These are phyloP conservation scores for Ophidiomyces ophidiicola DNA, from an alignment of 2,329 filamentous ascomycete species.

Conservation along the genomic window DNA sequence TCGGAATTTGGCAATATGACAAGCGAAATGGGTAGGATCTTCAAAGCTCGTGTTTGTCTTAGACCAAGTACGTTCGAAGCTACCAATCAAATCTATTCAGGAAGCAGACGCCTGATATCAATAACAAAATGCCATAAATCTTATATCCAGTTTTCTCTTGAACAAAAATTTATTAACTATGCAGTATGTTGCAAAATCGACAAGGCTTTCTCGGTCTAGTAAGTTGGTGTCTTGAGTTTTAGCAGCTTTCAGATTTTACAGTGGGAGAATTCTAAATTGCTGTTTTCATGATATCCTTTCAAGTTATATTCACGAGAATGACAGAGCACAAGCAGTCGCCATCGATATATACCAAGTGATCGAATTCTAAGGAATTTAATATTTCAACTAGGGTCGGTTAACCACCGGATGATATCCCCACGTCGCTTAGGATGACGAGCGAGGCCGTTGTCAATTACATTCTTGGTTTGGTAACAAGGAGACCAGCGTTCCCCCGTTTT, in stretches of 20 bases:
- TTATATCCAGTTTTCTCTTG: slow-evolving; percentile 57
- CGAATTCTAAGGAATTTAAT: slow-evolving; percentile 23
- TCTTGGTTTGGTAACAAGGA: slow-evolving; percentile 54
- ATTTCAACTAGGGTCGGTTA: slow-evolving; percentile 20
- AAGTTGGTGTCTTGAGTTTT: slow-evolving; percentile 35
- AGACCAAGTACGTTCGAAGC: too few relatives aligned
- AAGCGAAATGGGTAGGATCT: too few relatives aligned
- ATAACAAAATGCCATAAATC: too few relatives aligned
- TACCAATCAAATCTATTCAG: too few relatives aligned
- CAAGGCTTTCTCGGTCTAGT: slow-evolving; percentile 33
- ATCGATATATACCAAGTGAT: slow-evolving; percentile 53
- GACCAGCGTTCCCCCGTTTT: slow-evolving; percentile 44
- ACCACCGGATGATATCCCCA: slow-evolving; percentile 25
- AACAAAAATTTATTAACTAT: slow-evolving; percentile 57
- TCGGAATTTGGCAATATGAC: too few relatives aligned
- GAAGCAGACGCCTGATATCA: too few relatives aligned
- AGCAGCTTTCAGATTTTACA: slow-evolving; percentile 51
- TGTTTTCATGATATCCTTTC: slow-evolving; percentile 61
- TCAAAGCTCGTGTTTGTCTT: too few relatives aligned
- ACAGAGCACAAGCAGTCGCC: slow-evolving; percentile 47
- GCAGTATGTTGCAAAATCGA: slow-evolving; percentile 49
- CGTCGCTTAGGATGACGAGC: slow-evolving; percentile 39
- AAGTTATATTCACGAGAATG: slow-evolving; percentile 62
- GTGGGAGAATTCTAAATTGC: slow-evolving; percentile 57
- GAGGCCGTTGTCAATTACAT: slow-evolving; percentile 54